These are phyloP conservation scores for Pleurostoma richardsiae DNA, from an alignment of 2,329 filamentous ascomycete species.

Conservation along the genomic window DNA sequence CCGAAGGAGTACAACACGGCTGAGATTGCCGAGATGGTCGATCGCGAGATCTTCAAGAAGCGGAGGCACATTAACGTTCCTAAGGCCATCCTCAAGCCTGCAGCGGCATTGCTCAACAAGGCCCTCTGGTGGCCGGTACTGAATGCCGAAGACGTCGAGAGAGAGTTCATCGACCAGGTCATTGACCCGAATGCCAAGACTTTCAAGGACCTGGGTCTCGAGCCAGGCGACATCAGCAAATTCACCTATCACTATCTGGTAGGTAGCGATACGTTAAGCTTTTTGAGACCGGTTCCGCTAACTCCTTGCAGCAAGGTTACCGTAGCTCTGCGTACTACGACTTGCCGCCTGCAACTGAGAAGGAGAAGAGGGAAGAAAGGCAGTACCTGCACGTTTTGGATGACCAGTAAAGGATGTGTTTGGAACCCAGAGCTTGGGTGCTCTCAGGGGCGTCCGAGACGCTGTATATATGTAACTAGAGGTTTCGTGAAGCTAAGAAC, in stretches of 20 bases:
- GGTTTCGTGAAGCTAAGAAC: slow-evolving; percentile 6
- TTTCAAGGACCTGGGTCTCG: slow-evolving; percentile 87
- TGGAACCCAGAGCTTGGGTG: slow-evolving; percentile 7
- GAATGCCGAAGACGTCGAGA: slow-evolving; percentile 81
- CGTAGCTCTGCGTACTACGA: slow-evolving; percentile 87
- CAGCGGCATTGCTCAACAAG: slow-evolving; percentile 71
- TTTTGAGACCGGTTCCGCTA: slow-evolving; percentile 10
- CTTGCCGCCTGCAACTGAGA: slow-evolving; percentile 88
- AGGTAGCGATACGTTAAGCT: slow-evolving; percentile 28
- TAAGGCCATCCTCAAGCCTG: slow-evolving; percentile 70
- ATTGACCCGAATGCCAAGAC: slow-evolving; percentile 93
- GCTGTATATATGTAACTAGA: slow-evolving; percentile 25
- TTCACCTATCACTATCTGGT: slow-evolving; percentile 94
- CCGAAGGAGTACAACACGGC: slow-evolving; percentile 87
- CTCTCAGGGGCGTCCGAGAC: slow-evolving; percentile 3
- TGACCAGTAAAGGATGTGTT: slow-evolving; percentile 58
- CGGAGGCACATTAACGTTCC: slow-evolving; percentile 89
- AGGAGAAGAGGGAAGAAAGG: slow-evolving; percentile 90
- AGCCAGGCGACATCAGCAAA: slow-evolving; percentile 78
- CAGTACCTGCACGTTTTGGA: slow-evolving; percentile 95
- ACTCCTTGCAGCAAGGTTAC: slow-evolving; percentile 68
- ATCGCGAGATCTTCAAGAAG: slow-evolving; percentile 87
- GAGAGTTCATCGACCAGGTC: slow-evolving; percentile 87
- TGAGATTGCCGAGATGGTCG: slow-evolving; percentile 82
- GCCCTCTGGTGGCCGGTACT: slow-evolving; percentile 83